Evolutionary conservation across 2,329 filamentous ascomycete genomes (phyloP), one percentile per base, ranked within the genome.

Genomic region (Penicillium griseofulvum): DNA sequence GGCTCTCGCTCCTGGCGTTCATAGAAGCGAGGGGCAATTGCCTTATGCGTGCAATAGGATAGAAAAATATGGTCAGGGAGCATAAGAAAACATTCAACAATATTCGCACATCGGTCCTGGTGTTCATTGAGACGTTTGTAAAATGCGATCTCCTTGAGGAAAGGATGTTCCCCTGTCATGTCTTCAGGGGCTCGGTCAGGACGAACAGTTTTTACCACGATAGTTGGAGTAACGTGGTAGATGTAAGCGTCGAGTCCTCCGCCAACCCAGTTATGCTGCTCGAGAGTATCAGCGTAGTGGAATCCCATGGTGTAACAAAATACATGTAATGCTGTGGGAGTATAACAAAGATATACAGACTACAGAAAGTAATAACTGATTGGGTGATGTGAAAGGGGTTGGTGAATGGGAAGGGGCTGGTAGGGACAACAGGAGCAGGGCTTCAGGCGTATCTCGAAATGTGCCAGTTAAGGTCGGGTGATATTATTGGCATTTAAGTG

Each of bases 161-260:
- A 55, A n/a, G 17, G 17, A 34, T 46, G 14, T 17, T 7, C 29
- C 14, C 2, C 17, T 34, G 14, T 17, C 42, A 33, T 31, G 19
- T 45, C 42, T 45, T 45, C 8, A 11, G 48, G 51, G 22, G 43
- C 48, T 49, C 26, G 28, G 47, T 45, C 50, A 42, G 29, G 19
- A 44, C 46, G 57, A 42, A 60, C 55, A 39, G 49, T 51, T 55
- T 61, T 63, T 43, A 63, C 57, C 50, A 63, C 59, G 54, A 63
- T 57, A 39, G 44, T 58, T 50, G 47, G 54, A 39, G 43, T 55
- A 38, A 60, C 53, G 22, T 29, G 42, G 52, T 58, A 58, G 44
- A 60, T 34, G 54, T 38, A 31, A 51, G 53, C 31, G 17, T 52
- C 42, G 31, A 38, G 19, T 42, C 60, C 55, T 34, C 43, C 44